These are phyloP conservation scores for Solanum corneliomulleri DNA, from an alignment of 257 asterid species.

Conservation along the genomic window DNA sequence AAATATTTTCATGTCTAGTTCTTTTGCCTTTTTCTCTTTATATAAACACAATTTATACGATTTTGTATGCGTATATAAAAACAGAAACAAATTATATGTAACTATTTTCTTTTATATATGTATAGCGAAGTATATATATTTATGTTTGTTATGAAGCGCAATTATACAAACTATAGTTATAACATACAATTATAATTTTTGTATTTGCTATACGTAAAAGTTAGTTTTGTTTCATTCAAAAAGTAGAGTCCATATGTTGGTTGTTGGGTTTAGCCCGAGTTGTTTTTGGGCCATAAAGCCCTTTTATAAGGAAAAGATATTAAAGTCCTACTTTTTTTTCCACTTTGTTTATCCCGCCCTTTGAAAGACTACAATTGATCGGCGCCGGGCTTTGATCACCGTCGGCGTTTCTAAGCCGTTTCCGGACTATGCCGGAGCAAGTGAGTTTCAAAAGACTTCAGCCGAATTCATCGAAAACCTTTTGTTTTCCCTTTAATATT, in stretches of 20 bases:
- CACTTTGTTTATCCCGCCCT: not conserved
- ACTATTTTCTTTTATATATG: too few species aligned
- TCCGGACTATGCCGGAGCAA: not conserved
- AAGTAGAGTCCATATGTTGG: not conserved
- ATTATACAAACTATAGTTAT: too few species aligned
- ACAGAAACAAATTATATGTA: too few species aligned
- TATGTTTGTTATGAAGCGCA: rapidly evolving
- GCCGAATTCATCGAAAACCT: not conserved
- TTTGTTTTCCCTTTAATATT: not conserved
- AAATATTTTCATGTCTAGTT: too few species aligned
- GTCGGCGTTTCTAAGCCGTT: not conserved
- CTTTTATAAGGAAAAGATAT: not conserved
- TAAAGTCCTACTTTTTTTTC: not conserved
- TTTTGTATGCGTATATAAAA: too few species aligned
- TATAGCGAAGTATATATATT: too few species aligned
- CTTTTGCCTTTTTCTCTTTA: too few species aligned
- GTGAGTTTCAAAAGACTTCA: not conserved
- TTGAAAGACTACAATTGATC: not conserved
- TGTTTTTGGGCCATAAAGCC: not conserved
- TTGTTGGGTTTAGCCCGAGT: not conserved
- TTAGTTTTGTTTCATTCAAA: too few species aligned
- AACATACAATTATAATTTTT: too few species aligned
- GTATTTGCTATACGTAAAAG: too few species aligned
- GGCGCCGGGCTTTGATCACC: not conserved
- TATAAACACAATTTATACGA: too few species aligned